A percentile compares a stretch with the other conserved stretches of the same genome.
phyloP scores from a whole-genome alignment of 768 basidiomycete species.

The Xanthoconium stramineum region DNA sequence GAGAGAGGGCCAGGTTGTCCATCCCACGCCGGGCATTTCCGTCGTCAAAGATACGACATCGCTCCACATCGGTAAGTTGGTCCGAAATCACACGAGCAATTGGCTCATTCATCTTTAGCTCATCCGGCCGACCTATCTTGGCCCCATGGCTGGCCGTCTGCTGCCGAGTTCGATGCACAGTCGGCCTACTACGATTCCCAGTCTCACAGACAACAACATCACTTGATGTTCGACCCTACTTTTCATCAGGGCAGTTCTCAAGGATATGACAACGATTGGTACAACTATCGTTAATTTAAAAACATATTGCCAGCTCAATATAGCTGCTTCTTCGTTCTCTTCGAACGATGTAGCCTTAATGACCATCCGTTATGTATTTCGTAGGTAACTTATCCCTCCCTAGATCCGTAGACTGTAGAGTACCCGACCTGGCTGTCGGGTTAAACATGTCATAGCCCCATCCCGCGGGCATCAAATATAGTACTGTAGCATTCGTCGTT shows the following conservation, averaged over 20 bases:
- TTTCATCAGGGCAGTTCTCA: not conserved
- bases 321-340: not conserved
- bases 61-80: constrained; percentile 7
- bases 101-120: constrained; percentile 4
- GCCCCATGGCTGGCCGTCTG: not conserved
- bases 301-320: not conserved
- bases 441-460: not conserved
- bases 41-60: not conserved
- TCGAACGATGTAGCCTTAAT: constrained; percentile 9
- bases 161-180: not conserved
- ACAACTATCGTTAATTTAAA: not conserved
- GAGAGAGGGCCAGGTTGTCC: not conserved
- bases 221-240: not conserved
- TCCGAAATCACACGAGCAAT: not conserved
- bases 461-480: not conserved
- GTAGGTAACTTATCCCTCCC: not conserved
- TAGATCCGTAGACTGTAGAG: not conserved
- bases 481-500: not conserved
- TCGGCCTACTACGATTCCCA: not conserved
- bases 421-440: not conserved
- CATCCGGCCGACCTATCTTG: not conserved
- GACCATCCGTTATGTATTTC: not conserved
- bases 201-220: not conserved
- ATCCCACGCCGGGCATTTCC: not conserved
- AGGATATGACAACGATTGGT: not conserved